Evolutionary conservation across 148 eudicot genomes (phyloP).

Genomic region (Fallopia convolvulus): DNA sequence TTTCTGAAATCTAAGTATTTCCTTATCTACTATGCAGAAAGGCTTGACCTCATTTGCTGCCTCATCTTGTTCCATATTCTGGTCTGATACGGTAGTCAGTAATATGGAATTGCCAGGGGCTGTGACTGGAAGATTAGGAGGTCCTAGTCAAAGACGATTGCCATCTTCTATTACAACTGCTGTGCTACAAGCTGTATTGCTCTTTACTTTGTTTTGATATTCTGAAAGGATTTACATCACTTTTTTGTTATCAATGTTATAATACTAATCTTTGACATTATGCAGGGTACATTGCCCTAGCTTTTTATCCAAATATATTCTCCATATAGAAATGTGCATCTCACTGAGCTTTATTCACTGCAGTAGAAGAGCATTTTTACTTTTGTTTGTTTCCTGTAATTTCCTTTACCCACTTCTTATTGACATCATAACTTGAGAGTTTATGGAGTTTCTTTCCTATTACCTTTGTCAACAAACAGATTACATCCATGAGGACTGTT

Average conservation of each 20-base stretch:
- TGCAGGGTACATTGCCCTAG: not conserved
- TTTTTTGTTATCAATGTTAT: conserved; percentile 4
- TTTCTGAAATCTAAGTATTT: not conserved
- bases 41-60: conserved; percentile 53
- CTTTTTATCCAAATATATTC: not conserved
- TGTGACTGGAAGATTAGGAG: conserved; percentile 81
- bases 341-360: conserved; percentile 11
- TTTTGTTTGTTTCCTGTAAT: not conserved
- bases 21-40: conserved; percentile 43
- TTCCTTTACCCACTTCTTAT: not conserved
- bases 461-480: conserved; percentile 30
- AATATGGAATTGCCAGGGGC: conserved; percentile 54
- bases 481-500: conserved; percentile 54
- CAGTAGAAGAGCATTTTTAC: conserved; percentile 1
- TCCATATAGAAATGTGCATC: not conserved
- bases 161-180: conserved; percentile 48
- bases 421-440: not conserved
- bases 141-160: conserved; percentile 88
- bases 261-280: not conserved
- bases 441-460: not conserved
- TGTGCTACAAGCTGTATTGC: conserved; percentile 78
- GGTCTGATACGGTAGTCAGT: conserved; percentile 34
- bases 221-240: not conserved
- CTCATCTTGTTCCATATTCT: conserved; percentile 55
- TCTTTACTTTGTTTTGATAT: conserved; percentile 13